A percentile compares a stretch with the other conserved stretches of the same genome.
These are phyloP conservation scores for Fusarium sp. DNA, from an alignment of 2,329 filamentous ascomycete genomes.

Conservation along the genomic window DNA sequence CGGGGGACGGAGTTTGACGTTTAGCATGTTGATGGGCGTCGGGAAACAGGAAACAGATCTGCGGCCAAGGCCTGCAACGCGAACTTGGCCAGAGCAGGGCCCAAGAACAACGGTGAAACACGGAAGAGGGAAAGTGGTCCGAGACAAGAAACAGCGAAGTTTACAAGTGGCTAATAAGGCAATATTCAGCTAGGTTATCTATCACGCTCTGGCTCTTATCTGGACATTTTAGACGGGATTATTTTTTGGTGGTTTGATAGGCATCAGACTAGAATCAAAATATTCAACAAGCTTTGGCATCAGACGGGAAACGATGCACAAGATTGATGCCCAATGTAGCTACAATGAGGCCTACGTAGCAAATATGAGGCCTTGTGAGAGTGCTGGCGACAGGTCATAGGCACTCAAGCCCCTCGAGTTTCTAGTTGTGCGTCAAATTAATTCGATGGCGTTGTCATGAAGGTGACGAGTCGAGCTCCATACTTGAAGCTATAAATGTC, in stretches of 20 bases:
- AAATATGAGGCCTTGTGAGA: background rate
- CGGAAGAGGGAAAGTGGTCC: conserved; percentile 5
- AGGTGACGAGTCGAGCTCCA: conserved; percentile 3
- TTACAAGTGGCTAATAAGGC: conserved; percentile 8
- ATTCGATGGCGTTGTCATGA: conserved; percentile 1
- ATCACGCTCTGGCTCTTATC: background rate
- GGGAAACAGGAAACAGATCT: conserved; percentile 12
- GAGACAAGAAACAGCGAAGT: conserved; percentile 8
- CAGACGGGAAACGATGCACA: background rate
- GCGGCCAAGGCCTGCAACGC: conserved; percentile 4
- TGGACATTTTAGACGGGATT: background rate
- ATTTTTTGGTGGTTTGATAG: background rate
- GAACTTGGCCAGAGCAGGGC: background rate
- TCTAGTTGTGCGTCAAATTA: conserved; percentile 1
- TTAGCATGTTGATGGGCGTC: conserved; percentile 19
- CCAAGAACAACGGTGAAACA: conserved; percentile 1
- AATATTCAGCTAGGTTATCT: conserved; percentile 2
- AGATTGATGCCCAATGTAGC: conserved; percentile 1
- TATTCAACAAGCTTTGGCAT: background rate
- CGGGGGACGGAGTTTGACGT: conserved; percentile 25
- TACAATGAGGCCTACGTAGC: background rate
- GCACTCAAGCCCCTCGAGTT: background rate
- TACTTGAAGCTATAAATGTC: conserved; percentile 29
- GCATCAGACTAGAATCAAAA: background rate
- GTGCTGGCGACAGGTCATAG: background rate